phyloP scores from a whole-genome alignment of 495 filamentous ascomycete species.

The Tuber umbilicatum region DNA sequence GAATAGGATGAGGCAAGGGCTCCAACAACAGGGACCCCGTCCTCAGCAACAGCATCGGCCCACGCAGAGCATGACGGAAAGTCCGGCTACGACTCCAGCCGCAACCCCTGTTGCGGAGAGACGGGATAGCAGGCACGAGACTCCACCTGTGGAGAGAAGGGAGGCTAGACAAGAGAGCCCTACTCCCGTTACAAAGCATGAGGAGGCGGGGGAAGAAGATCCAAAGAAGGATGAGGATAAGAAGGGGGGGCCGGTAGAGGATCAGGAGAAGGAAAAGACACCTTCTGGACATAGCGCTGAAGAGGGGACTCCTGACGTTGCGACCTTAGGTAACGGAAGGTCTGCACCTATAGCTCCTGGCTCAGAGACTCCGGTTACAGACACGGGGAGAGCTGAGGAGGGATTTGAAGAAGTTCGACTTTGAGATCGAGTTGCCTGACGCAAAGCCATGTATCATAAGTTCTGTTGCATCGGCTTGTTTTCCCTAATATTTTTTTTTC shows the following conservation, averaged over 20 bases:
- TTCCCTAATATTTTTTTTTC: background rate
- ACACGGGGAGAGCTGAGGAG: slow-evolving; percentile 45
- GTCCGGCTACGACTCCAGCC: slow-evolving; percentile 21
- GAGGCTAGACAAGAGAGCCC: slow-evolving; percentile 51
- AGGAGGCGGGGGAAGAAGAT: slow-evolving; percentile 42
- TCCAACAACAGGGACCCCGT: slow-evolving; percentile 30
- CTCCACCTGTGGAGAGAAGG: slow-evolving; percentile 52
- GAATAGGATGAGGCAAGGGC: slow-evolving; percentile 33
- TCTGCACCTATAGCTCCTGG: slow-evolving; percentile 22
- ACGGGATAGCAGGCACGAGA: slow-evolving; percentile 42
- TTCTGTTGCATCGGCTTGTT: slow-evolving; percentile 10
- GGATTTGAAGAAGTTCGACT: slow-evolving; percentile 54
- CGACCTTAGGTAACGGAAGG: slow-evolving; percentile 9
- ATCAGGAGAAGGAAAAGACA: slow-evolving; percentile 30
- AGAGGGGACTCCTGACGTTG: background rate
- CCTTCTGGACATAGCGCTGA: background rate
- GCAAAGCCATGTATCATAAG: slow-evolving; percentile 14
- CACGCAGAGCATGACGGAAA: slow-evolving; percentile 39
- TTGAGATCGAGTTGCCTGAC: slow-evolving; percentile 24
- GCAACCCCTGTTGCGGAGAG: slow-evolving; percentile 42
- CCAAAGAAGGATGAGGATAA: slow-evolving; percentile 43
- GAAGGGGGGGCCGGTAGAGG: slow-evolving; percentile 15
- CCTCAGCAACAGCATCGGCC: slow-evolving; percentile 31
- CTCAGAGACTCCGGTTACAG: slow-evolving; percentile 24
- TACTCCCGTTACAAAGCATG: slow-evolving; percentile 32